Evolutionary conservation across 345 rosid species (phyloP).

Genomic region (Eucalyptus cloeziana): DNA sequence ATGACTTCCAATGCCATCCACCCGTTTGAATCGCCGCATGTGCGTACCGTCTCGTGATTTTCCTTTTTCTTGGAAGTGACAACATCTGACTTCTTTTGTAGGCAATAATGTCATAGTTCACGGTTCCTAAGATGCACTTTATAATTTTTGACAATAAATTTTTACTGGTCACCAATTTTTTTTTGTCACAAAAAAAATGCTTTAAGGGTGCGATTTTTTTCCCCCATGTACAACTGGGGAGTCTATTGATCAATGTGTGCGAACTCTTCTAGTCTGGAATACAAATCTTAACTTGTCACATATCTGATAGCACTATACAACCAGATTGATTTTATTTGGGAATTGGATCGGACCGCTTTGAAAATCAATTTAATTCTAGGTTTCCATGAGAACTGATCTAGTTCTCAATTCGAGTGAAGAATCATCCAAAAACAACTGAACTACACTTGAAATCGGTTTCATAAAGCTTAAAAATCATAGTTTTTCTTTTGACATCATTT

Average conservation of each 20-base stretch:
- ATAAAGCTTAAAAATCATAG: too few relatives aligned
- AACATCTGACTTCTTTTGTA: neutral
- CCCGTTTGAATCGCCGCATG: neutral
- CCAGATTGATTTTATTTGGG: accelerated
- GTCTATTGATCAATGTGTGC: neutral
- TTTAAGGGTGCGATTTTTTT: neutral
- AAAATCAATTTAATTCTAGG: too few relatives aligned
- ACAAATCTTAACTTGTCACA: neutral
- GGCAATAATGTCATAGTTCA: neutral
- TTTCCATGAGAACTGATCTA: too few relatives aligned
- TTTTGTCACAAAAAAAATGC: neutral
- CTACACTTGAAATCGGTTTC: too few relatives aligned
- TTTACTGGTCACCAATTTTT: neutral
- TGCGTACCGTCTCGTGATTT: neutral
- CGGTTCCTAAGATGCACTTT: neutral
- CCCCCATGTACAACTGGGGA: neutral
- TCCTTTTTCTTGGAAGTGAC: neutral
- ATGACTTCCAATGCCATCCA: neutral
- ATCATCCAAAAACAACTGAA: accelerated
- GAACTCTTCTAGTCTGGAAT: accelerated
- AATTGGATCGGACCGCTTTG: accelerated
- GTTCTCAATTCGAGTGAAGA: too few relatives aligned
- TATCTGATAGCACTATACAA: too few relatives aligned
- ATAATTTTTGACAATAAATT: neutral
- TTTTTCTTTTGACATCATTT: too few relatives aligned